Base-by-base conservation (phyloP, 495 filamentous ascomycete species). In the Arthonia radiata region DNA sequence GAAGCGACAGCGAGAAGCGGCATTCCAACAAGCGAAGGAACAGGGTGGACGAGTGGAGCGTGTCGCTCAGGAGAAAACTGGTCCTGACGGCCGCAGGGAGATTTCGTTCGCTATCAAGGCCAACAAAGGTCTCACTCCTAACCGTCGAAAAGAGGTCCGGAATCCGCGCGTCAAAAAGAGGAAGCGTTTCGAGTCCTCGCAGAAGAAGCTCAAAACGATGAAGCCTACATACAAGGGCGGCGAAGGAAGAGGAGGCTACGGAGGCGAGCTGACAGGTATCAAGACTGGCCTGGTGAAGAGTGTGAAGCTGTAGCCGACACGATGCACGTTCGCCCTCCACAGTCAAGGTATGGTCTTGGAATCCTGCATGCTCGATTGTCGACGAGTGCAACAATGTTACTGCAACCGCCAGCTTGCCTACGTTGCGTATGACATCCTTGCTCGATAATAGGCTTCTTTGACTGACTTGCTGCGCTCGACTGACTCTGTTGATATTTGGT, bases 81-180 rank as follows among this genome's bases (percentile, higher is more conserved):
- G 60, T 13, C 52, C 60, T 8, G 77, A 83, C 38, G 82, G 79
- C 27, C 90, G 90, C 55, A 60, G 89, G 25, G 71, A 73, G 40
- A 86, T 94, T 47, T 68, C 62, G 4, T 94, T 90, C 50, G 60
- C 67, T 44, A 94, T 97, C 43, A 58, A 80, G 59, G 91, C 92
- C 65, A 97, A 97, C 49, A 92, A 91, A 59, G 86, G 89, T 17
- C 55, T 97, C 36, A 67, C 76, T 36, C 75, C 82, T 27, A 64
- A 74, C 42, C 59, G 86, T 28, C 89, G 68, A 61, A 93, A 94
- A 63, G 77, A 86, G 29, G 67, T 75, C 25, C 59, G 86, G 33
- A 97, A 97, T 51, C 86, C 89, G 9, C 59, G 86, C 48, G 81
- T 97, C 29, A 97, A 94, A 71, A 97, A 93, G 74, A 62, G 76